phyloP scores from a whole-genome alignment of 139 green algal genomes.

The Picochlorum costavermella region DNA sequence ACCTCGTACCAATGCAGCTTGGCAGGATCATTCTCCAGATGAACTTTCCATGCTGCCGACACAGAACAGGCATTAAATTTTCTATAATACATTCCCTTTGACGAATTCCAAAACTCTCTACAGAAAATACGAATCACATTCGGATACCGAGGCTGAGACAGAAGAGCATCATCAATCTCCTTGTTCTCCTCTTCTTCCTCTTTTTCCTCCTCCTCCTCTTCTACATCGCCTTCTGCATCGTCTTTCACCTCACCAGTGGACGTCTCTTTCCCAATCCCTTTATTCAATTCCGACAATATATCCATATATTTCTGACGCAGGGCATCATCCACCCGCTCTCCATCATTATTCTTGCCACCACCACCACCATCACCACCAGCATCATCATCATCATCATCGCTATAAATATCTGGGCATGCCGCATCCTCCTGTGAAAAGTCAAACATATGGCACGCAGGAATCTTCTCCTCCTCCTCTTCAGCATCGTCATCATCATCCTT shows the following conservation, averaged over 20 bases:
- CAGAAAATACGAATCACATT: constrained; percentile 34
- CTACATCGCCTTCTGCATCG: neutral
- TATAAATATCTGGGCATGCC: too few species aligned
- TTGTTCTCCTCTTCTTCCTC: neutral
- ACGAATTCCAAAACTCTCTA: constrained; percentile 18
- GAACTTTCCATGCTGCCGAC: constrained; percentile 26
- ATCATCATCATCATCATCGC: too few species aligned
- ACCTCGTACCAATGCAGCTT: constrained; percentile 55
- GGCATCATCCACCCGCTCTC: too few species aligned
- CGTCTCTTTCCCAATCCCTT: too few species aligned
- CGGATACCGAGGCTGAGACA: neutral
- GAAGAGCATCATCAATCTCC: neutral
- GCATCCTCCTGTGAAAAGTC: too few species aligned
- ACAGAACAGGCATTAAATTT: constrained; percentile 34
- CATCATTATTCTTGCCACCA: too few species aligned
- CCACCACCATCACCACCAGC: too few species aligned
- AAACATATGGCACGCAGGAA: too few species aligned
- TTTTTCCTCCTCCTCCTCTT: neutral
- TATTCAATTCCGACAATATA: too few species aligned
- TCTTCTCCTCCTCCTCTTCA: too few species aligned
- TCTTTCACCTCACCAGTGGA: neutral
- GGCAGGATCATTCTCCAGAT: neutral
- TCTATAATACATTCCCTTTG: constrained; percentile 21
- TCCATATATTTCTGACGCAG: too few species aligned
- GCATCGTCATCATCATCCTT: too few species aligned